Evolutionary conservation across 2,329 filamentous ascomycete species (phyloP).

Genomic region (Akanthomyces lecanii): DNA sequence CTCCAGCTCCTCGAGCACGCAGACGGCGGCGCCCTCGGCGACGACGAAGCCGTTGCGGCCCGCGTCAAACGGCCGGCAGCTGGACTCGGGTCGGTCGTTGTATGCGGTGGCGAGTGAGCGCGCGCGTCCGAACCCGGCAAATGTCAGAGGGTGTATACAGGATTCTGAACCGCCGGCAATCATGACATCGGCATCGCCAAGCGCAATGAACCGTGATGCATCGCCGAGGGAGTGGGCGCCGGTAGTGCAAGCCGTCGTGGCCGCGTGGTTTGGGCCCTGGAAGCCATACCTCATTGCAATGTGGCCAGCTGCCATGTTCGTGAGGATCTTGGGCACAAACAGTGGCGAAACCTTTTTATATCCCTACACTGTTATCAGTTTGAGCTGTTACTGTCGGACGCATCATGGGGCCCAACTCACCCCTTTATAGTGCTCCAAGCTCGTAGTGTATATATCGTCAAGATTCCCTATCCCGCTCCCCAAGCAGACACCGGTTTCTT

Average conservation of each 20-base stretch:
- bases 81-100: conserved; percentile 65
- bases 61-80: conserved; percentile 84
- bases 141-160: conserved; percentile 89
- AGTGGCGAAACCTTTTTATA: conserved; percentile 90
- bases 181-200: conserved; percentile 92
- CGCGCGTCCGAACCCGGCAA: conserved; percentile 86
- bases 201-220: conserved; percentile 86
- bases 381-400: no score
- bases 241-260: conserved; percentile 92
- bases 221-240: conserved; percentile 94
- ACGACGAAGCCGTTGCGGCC: conserved; percentile 84
- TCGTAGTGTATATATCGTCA: conserved; percentile 83
- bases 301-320: conserved; percentile 92
- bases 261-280: conserved; percentile 85
- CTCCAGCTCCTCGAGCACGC: conserved; percentile 84
- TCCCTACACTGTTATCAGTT: conserved; percentile 50
- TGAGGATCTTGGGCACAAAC: conserved; percentile 88
- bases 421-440: conserved; percentile 67
- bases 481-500: conserved; percentile 83
- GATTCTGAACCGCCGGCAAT: conserved; percentile 92
- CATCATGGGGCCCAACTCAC: conserved; percentile 43
- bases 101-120: conserved; percentile 78
- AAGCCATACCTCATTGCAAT: conserved; percentile 91
- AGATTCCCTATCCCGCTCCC: conserved; percentile 95
- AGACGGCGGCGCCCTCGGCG: conserved; percentile 82